Evolutionary conservation across 805 yeast species (phyloP).

Genomic region (Metschnikowia kunwiensis): DNA sequence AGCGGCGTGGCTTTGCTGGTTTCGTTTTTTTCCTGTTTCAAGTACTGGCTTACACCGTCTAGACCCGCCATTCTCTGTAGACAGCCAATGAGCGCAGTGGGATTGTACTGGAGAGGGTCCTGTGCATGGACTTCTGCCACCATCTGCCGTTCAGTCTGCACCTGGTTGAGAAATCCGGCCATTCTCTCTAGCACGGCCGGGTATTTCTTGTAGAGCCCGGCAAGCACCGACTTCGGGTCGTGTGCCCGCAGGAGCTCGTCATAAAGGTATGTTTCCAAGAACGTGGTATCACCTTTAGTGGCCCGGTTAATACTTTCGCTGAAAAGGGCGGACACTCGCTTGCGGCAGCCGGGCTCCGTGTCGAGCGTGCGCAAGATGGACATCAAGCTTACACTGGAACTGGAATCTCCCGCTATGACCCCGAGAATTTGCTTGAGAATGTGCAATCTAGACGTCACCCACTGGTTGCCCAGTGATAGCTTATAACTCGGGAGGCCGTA

Average conservation of each 20-base stretch:
- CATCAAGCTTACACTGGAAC: slow-evolving; percentile 32
- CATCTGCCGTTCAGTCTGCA: slow-evolving; percentile 13
- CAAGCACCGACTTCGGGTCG: background rate
- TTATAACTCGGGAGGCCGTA: slow-evolving; percentile 14
- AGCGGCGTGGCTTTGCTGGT: slow-evolving; percentile 7
- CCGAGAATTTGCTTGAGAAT: slow-evolving; percentile 14
- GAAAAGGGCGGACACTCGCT: slow-evolving; percentile 29
- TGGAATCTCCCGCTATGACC: slow-evolving; percentile 26
- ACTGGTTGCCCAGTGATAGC: slow-evolving; percentile 16
- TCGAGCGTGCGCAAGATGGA: slow-evolving; percentile 28
- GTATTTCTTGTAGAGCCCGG: slow-evolving; percentile 11
- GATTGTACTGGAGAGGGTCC: slow-evolving; percentile 11
- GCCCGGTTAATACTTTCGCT: slow-evolving; percentile 14
- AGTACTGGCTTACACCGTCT: slow-evolving; percentile 8
- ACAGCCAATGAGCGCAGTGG: slow-evolving; percentile 12
- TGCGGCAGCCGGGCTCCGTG: slow-evolving; percentile 19
- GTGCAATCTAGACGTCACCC: slow-evolving; percentile 15
- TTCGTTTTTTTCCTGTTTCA: slow-evolving; percentile 3
- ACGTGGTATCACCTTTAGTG: slow-evolving; percentile 4
- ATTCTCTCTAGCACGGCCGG: slow-evolving; percentile 10
- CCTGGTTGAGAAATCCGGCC: slow-evolving; percentile 14
- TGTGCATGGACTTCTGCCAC: slow-evolving; percentile 7
- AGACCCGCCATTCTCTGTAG: slow-evolving; percentile 13
- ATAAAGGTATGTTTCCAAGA: slow-evolving; percentile 14
- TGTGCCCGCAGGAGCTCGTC: slow-evolving; percentile 8